Conservation (phyloP, 2,329 filamentous ascomycete genomes). For the Ascochyta clinopodiicola region DNA sequence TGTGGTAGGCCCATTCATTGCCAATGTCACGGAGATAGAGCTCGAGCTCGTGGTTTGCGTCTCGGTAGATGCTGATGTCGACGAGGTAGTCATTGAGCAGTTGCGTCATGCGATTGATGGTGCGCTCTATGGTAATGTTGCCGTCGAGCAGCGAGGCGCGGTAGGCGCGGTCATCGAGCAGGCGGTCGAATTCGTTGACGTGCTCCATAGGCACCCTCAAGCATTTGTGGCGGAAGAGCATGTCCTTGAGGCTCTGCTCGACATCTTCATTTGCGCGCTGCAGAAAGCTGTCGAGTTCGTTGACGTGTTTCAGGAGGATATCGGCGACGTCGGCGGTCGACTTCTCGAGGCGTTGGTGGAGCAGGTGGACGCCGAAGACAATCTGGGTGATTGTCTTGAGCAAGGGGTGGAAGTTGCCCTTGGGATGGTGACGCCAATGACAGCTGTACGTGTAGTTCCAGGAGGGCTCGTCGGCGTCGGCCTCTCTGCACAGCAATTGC, state of each 20-base stretch:
- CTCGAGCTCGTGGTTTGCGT: conserved; percentile 77
- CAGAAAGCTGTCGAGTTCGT: conserved; percentile 91
- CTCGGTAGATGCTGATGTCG: conserved; percentile 79
- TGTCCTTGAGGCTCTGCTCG: conserved; percentile 76
- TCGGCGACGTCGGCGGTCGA: conserved; percentile 86
- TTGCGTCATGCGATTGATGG: conserved; percentile 77
- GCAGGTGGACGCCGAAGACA: conserved; percentile 87
- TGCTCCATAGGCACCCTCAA: conserved; percentile 85
- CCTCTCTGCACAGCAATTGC: conserved; percentile 60
- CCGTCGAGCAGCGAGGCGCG: conserved; percentile 81
- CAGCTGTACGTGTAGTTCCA: conserved; percentile 75
- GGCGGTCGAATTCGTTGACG: conserved; percentile 79
- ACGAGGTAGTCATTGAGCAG: conserved; percentile 78
- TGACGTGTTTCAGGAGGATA: conserved; percentile 90
- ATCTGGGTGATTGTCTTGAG: conserved; percentile 92
- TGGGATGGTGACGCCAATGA: conserved; percentile 76
- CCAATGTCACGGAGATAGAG: conserved; percentile 74
- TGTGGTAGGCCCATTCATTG: conserved; percentile 64
- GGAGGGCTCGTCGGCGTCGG: conserved; percentile 70
- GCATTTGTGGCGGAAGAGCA: conserved; percentile 73
- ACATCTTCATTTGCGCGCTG: conserved; percentile 87
- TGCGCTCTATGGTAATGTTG: conserved; percentile 90
- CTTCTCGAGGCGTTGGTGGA: conserved; percentile 85
- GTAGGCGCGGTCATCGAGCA: conserved; percentile 85
- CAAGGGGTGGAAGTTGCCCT: conserved; percentile 83